Base-by-base conservation (phyloP, 345 rosid species). In the Heritiera fomes region DNA sequence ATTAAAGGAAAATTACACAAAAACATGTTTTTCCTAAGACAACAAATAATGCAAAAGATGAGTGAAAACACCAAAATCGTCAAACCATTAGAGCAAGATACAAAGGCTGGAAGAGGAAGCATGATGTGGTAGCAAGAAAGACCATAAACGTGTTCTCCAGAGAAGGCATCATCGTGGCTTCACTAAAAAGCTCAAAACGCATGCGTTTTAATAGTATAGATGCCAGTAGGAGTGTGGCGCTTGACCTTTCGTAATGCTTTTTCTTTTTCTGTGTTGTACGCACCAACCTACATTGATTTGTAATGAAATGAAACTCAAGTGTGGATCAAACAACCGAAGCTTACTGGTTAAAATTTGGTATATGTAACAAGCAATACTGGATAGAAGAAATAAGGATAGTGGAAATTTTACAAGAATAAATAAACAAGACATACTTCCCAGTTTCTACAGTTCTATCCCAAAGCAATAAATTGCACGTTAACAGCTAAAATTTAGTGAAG, bases 261-360 rank as follows among this genome's bases (percentile, higher is more conserved):
- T 23, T 23, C 87, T 88, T 88, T 88, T 82, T 91, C 97, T n/a
- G 88, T 87, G 82, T 85, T 90, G 89, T 85, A 89, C 2, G 86
- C 87, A 81, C 90, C 98, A 80, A 87, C 93, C 96, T 91, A 53
- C 67, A 77, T 59, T 50, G 77, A 65, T 50, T 11, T 58, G 75
- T 45, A 23, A 23, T 23, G 28, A 23, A 47, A 79, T 47, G 34
- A 77, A 78, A 41, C 78, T 77, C 71, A 62, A 41, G 20, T 18
- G 3, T 75, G 52, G 10, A 66, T 56, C 50, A 58, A 23, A 59
- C 47, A 30, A 70, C 1, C 46, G 28, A 50, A 80, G 56, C 72
- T 38, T 14, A 10, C 64, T 62, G 71, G 45, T 5, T 67, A 77
- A 52, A 59, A 50, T 8, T 49, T 40, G 17, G 61, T 64, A 78